Evolutionary conservation across 2,329 filamentous ascomycete genomes (phyloP), one percentile per base, ranked within the genome.

Genomic region (Coleophoma cylindrospora): DNA sequence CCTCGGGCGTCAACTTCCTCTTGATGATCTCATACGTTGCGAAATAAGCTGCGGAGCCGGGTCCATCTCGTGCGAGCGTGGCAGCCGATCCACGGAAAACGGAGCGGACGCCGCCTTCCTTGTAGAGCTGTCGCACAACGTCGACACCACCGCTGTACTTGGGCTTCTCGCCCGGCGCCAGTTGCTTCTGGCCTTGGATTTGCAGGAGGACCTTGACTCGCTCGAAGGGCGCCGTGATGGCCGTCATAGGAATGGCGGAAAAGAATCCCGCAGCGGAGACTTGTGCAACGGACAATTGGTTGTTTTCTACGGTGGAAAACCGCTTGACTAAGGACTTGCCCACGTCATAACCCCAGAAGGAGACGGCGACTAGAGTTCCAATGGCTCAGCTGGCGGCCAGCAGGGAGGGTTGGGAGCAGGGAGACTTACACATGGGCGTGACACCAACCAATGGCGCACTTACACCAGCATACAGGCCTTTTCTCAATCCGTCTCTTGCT

Each of bases 141-240:
- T 97, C 94, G 47, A 88, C 56, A 52, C 88, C 91, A 64, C 91
- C 91, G 41, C 77, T 80, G 77, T 97, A 97, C 65, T 89, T 90
- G 14, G 91, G 91, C 71, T 96, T 95, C 74, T 96, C 87, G 64
- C 91, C 92, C 0, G 91, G 89, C 1, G 84, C 83, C 38, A 94
- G 84, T 48, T 79, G 74, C 72, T 91, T 91, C 71, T 96, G 91
- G 64, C 91, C 91, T 73, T 97, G 94, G 59, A 97, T 95, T 70
- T 99, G 94, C 1, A 99, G 85, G 56, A 99, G 91, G 50, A 99
- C 92, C 74, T 99, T 99, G 61, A 99, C 91, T 64, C 94, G 92
- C 79, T 99, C 94, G 68, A 99, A 97, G 54, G 94, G 94, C 4
- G 94, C 94, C n/a, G 94, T 97, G 74, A 99, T 96, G 70, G 89